Percentiles rank a stretch among this genome's conserved stretches.
phyloP scores from a whole-genome alignment of 2,329 filamentous ascomycete species.

The Penicillium sclerotiorum region DNA sequence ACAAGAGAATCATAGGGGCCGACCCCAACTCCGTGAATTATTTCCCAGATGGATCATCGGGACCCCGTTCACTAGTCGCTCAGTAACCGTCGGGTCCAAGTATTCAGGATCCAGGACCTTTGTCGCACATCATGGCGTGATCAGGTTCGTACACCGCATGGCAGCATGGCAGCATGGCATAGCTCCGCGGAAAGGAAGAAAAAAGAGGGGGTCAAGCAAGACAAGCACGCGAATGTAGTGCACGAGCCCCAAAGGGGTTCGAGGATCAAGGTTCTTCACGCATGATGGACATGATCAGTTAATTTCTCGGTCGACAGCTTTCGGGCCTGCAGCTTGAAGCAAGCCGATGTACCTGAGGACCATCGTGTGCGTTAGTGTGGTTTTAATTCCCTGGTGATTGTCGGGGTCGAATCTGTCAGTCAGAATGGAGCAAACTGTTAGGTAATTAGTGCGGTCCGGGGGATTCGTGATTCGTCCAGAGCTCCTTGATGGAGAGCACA shows the following conservation, averaged over 20 bases:
- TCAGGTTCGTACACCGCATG: slow-evolving; percentile 10
- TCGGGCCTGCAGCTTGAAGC: too few species aligned
- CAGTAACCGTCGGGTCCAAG: background rate
- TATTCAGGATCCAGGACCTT: background rate
- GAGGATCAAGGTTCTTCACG: slow-evolving; percentile 11
- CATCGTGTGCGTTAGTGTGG: too few species aligned
- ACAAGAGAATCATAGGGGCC: too few species aligned
- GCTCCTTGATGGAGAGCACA: slow-evolving; percentile 19
- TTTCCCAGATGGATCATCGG: background rate
- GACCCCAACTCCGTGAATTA: background rate
- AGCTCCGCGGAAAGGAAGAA: slow-evolving; percentile 3
- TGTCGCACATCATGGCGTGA: slow-evolving; percentile 9
- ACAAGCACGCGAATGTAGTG: background rate
- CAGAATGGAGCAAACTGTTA: slow-evolving; percentile 30
- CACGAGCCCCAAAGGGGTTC: slow-evolving; percentile 12
- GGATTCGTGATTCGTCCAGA: slow-evolving; percentile 28
- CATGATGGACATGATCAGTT: slow-evolving; percentile 1
- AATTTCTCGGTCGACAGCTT: slow-evolving; percentile 1
- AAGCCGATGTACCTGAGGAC: too few species aligned
- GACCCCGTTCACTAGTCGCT: background rate
- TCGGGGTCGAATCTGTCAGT: background rate
- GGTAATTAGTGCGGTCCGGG: slow-evolving; percentile 32
- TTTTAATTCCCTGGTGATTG: too few species aligned
- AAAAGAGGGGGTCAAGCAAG: too few species aligned
- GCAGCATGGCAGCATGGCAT: background rate